Percentiles rank a stretch among this genome's conserved stretches.
Conservation (phyloP, 2,329 filamentous ascomycete species). For the Aphanocladium album region DNA sequence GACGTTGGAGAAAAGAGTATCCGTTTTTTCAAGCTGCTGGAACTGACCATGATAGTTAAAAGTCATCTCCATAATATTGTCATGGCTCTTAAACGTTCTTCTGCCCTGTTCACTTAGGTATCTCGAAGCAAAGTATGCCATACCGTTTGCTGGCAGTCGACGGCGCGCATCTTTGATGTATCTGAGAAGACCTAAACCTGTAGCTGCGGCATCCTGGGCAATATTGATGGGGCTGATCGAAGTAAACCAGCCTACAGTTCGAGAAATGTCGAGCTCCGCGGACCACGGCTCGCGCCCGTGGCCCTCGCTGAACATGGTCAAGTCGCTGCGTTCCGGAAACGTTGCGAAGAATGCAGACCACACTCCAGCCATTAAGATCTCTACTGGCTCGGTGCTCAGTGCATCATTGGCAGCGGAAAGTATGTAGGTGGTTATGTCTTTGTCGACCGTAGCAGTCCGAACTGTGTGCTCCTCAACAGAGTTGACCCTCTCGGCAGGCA, state of each 20-base stretch:
- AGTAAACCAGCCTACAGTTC: not conserved
- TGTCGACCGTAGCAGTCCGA: not conserved
- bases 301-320: not conserved
- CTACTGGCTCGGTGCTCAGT: not conserved
- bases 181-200: not conserved
- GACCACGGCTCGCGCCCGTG: not conserved
- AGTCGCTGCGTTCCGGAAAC: not conserved
- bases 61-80: conserved; percentile 36
- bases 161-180: conserved; percentile 28
- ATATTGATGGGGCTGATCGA: not conserved
- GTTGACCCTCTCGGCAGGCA: not conserved
- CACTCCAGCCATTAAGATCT: not conserved
- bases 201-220: not conserved
- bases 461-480: not conserved
- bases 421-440: not conserved
- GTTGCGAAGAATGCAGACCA: not conserved
- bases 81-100: conserved; percentile 23
- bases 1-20: conserved; percentile 12
- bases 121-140: conserved; percentile 30
- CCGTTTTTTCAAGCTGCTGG: conserved; percentile 36
- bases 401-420: not conserved
- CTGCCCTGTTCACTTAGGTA: conserved; percentile 23
- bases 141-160: conserved; percentile 27
- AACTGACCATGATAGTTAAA: conserved; percentile 39
- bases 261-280: not conserved